A percentile compares a stretch with the other conserved stretches of the same genome.
Evolutionary conservation across 2,329 filamentous ascomycete genomes (phyloP).

Genomic region (Colletotrichum musicola): DNA sequence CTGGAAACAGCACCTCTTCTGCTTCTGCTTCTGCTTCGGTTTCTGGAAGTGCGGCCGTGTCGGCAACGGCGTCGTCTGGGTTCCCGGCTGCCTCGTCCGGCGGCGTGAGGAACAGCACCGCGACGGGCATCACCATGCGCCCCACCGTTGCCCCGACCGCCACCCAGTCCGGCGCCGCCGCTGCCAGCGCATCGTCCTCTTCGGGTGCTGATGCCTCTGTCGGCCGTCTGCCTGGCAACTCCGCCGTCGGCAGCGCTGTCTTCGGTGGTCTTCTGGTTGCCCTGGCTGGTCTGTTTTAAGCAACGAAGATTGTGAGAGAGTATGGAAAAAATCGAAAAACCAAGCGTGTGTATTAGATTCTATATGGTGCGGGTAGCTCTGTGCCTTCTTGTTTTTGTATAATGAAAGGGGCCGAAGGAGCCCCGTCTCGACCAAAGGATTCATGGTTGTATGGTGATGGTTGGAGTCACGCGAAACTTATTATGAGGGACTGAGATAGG

Average conservation of each 20-base stretch:
- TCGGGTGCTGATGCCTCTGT: constrained; percentile 6
- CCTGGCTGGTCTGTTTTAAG: constrained; percentile 30
- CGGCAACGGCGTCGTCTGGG: constrained; percentile 21
- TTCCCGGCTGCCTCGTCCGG: constrained; percentile 11
- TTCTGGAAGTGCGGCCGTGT: neutral
- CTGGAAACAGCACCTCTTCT: constrained; percentile 11
- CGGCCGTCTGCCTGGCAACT: neutral
- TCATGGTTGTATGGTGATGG: too few relatives aligned
- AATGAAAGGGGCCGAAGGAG: neutral
- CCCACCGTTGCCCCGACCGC: constrained; percentile 13
- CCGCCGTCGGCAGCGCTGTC: constrained; percentile 24
- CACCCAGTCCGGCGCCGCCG: constrained; percentile 29
- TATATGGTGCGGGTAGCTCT: constrained; percentile 10
- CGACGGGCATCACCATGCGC: constrained; percentile 10
- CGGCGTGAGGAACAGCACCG: constrained; percentile 20
- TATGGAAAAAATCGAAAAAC: neutral
- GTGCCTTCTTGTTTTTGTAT: constrained; percentile 12
- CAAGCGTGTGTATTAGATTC: constrained; percentile 13
- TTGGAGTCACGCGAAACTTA: too few relatives aligned
- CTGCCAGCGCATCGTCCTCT: constrained; percentile 23
- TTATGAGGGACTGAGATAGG: neutral
- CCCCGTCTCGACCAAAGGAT: neutral
- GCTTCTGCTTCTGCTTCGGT: constrained; percentile 3
- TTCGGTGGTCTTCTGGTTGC: constrained; percentile 27
- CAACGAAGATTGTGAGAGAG: neutral